A percentile compares a stretch with the other conserved stretches of the same genome.
Conservation (phyloP, 2,329 filamentous ascomycete species). For the Colletotrichum sp. region DNA sequence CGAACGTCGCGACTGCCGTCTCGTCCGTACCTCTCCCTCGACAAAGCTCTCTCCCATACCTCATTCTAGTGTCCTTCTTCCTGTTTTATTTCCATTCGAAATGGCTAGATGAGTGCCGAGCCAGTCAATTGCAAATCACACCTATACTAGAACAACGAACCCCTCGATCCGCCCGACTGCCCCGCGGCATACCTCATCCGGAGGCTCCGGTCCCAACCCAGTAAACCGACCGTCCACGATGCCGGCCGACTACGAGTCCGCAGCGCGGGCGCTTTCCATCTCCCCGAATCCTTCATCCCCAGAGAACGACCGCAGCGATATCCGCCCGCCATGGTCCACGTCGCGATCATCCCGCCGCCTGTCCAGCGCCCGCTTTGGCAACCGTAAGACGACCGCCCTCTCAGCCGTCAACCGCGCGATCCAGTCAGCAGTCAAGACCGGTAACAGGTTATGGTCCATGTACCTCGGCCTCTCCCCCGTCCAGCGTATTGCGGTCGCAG, state of each 20-base stretch:
- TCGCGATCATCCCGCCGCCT: conserved; percentile 36
- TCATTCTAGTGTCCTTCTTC: not conserved
- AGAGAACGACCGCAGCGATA: conserved; percentile 40
- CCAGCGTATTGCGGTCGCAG: conserved; percentile 65
- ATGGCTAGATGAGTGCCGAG: not conserved
- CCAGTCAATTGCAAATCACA: not conserved
- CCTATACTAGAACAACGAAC: not conserved
- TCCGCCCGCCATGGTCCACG: conserved; percentile 48
- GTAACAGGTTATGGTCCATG: conserved; percentile 48
- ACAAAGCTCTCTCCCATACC: not conserved
- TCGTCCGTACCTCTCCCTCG: not conserved
- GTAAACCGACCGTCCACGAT: conserved; percentile 34
- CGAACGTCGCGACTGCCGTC: not conserved
- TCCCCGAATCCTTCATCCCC: conserved; percentile 38
- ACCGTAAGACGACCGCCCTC: conserved; percentile 20
- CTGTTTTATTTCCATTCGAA: not conserved
- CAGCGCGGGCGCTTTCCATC: conserved; percentile 54
- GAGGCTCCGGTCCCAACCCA: not conserved
- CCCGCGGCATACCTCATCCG: conserved; percentile 1
- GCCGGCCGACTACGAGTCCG: conserved; percentile 56
- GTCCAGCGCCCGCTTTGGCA: conserved; percentile 44
- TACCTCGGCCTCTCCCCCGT: conserved; percentile 62
- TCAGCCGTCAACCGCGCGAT: conserved; percentile 43
- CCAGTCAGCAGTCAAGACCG: conserved; percentile 46
- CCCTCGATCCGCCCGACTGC: not conserved